Conservation (phyloP, 2,329 filamentous ascomycete genomes). For the Emericellopsis cladophorae region DNA sequence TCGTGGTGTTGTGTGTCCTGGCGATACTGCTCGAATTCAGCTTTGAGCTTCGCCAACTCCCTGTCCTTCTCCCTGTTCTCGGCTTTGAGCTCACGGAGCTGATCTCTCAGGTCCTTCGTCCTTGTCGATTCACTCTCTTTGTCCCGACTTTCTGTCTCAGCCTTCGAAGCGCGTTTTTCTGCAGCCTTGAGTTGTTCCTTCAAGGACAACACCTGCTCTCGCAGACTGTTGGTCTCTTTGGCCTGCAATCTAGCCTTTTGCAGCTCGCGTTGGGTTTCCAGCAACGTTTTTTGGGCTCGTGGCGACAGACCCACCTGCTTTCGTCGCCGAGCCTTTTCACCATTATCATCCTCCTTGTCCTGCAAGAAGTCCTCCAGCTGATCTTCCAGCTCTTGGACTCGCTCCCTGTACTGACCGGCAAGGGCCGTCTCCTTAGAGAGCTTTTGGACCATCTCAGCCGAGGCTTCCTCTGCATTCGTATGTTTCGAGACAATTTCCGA, state of each 20-base stretch:
- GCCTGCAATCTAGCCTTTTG: constrained; percentile 40
- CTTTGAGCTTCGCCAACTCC: constrained; percentile 32
- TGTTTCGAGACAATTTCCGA: constrained; percentile 33
- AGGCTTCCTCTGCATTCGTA: constrained; percentile 24
- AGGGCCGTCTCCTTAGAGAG: constrained; percentile 45
- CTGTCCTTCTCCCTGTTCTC: constrained; percentile 33
- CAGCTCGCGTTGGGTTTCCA: constrained; percentile 41
- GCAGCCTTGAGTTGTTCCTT: constrained; percentile 36
- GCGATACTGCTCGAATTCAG: constrained; percentile 40
- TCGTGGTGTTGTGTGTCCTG: constrained; percentile 39
- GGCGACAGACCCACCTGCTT: constrained; percentile 30
- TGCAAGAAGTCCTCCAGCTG: constrained; percentile 28
- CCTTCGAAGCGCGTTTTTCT: constrained; percentile 27
- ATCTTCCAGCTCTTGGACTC: constrained; percentile 45
- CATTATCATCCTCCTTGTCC: constrained; percentile 22
- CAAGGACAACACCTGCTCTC: constrained; percentile 38
- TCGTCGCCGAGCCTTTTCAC: constrained; percentile 19
- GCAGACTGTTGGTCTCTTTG: constrained; percentile 35
- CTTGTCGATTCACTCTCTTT: constrained; percentile 9
- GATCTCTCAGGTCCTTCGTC: constrained; percentile 24
- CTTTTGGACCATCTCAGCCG: constrained; percentile 35
- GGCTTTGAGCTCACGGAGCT: constrained; percentile 29
- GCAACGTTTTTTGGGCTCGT: constrained; percentile 34
- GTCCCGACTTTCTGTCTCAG: constrained; percentile 20
- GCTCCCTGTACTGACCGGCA: constrained; percentile 43